Evolutionary conservation across 768 basidiomycete species (phyloP).

Genomic region (Russula olivacea): DNA sequence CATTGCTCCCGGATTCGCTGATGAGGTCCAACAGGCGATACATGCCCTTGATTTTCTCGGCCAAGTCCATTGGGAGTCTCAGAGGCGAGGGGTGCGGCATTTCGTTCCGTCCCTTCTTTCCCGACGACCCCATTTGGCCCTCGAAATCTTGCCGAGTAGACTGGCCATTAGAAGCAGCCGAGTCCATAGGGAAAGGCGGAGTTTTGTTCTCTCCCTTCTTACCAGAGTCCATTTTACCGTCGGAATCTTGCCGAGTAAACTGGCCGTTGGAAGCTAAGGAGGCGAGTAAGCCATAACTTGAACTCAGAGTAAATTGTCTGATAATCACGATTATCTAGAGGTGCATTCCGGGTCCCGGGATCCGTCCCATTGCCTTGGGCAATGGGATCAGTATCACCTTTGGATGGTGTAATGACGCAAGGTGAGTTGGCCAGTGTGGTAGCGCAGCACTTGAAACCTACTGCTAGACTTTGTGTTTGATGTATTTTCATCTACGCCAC

Average conservation of each 20-base stretch:
- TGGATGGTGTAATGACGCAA: background rate
- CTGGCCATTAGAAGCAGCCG: background rate
- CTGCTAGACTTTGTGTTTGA: background rate
- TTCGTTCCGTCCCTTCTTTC: background rate
- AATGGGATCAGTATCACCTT: background rate
- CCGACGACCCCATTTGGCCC: background rate
- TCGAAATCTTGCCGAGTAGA: background rate
- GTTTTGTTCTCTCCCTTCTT: background rate
- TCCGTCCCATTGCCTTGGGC: background rate
- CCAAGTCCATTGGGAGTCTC: background rate
- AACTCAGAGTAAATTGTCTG: background rate
- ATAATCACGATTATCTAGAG: background rate
- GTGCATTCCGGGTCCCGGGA: background rate
- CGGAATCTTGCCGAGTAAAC: background rate
- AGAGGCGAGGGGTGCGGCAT: too few relatives aligned
- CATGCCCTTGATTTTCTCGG: conserved; percentile 37
- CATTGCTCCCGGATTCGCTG: conserved; percentile 44
- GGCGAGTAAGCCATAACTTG: background rate
- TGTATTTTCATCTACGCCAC: background rate
- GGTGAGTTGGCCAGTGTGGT: background rate
- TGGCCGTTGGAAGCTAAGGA: background rate
- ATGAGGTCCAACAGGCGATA: conserved; percentile 51
- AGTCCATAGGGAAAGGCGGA: background rate
- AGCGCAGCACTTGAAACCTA: background rate
- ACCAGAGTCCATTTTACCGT: background rate